Evolutionary conservation across 2,329 filamentous ascomycete genomes (phyloP).

Genomic region (Penicillium sp.): DNA sequence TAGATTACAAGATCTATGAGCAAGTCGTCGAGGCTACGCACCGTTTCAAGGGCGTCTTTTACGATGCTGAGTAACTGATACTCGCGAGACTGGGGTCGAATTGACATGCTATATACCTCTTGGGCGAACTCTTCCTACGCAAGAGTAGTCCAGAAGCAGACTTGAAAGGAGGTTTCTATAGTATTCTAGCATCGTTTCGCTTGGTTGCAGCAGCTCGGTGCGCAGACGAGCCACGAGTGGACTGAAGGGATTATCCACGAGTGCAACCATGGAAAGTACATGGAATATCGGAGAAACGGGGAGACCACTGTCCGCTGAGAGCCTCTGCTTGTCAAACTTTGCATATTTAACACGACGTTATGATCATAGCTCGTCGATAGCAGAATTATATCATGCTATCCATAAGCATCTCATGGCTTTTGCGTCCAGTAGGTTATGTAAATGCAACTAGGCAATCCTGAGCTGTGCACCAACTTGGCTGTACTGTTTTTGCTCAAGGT

Average conservation of each 20-base stretch:
- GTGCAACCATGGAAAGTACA: neutral
- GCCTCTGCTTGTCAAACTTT: neutral
- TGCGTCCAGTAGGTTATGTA: neutral
- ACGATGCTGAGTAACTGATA: constrained; percentile 45
- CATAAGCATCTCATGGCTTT: neutral
- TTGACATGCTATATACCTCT: neutral
- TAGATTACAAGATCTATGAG: constrained; percentile 73
- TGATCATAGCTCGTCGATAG: constrained; percentile 7
- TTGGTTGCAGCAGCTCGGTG: neutral
- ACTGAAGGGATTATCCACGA: neutral
- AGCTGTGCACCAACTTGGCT: neutral
- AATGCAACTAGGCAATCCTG: neutral
- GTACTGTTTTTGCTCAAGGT: neutral
- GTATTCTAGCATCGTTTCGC: neutral
- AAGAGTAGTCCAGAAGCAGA: no score
- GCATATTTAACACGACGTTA: constrained; percentile 14
- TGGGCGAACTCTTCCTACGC: neutral
- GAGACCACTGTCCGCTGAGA: neutral
- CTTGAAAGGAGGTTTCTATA: no score
- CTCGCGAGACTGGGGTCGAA: neutral
- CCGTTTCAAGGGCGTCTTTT: constrained; percentile 77
- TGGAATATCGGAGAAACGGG: neutral
- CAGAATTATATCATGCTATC: neutral
- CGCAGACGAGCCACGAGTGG: neutral
- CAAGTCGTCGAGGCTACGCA: constrained; percentile 85